Evolutionary conservation across 306 rosid genomes (phyloP), one percentile per base, ranked within the genome.

Genomic region (Rubus parviflorus): DNA sequence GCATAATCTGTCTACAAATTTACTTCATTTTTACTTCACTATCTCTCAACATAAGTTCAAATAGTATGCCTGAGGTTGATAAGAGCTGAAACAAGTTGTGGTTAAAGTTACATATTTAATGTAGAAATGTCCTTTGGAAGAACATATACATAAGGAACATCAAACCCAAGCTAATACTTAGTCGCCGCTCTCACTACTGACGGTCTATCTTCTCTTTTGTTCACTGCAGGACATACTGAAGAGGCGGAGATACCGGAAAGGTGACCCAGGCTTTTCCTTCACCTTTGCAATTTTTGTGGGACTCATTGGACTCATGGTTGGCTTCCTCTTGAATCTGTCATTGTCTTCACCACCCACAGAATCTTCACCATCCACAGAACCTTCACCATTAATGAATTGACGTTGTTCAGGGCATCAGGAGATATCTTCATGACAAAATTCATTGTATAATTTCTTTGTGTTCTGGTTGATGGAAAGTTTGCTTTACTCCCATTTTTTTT

Each of bases 281-380:
- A 75, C 79, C 71, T 90, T 85, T 30, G 92, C 99, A 63, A 62
- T 90, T 66, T 79, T 88, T 37, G 97, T 90, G 84, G 99, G 92
- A 64, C 42, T 95, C n/a, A 86, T 95, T 46, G 97, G 97, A 65
- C 69, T 85, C 80, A 78, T 88, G 90, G 90, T 89, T 64, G 97
- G 99, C 82, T 90, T 90, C 80, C 91, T 95, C 70, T 75, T 95
- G 82, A 95, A 87, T 75, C 84, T 95, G 62, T 67, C 88, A 43
- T 86, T 84, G 78, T 89, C 97, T 74, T 87, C 89, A 70, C 90
- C 96, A 11, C 69, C 95, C 61, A 81, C 85, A 30, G 45, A 62
- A 62, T 15, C 19, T 15, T 15, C 68, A 7, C 20, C 22, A 35
- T 15, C 20, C 22, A 15, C 45, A 35, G 20, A 62, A 35, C 7